These are phyloP conservation scores for Wickerhamiella lipophila DNA, from an alignment of 805 yeast species.

Conservation along the genomic window DNA sequence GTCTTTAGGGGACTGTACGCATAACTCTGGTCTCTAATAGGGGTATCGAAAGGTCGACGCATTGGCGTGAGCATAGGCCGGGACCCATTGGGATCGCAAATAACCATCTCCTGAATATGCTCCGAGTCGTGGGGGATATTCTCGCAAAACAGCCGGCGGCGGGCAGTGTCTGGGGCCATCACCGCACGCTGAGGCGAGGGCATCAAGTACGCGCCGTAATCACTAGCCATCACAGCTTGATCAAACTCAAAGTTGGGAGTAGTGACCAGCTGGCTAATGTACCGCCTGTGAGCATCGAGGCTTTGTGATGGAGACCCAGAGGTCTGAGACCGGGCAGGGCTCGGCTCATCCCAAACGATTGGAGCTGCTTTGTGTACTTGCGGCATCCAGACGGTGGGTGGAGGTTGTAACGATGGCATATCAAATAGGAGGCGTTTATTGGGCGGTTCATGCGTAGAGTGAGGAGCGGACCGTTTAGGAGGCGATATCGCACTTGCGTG, in stretches of 20 bases:
- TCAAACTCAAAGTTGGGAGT: slow-evolving; percentile 18
- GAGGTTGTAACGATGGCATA: slow-evolving; percentile 12
- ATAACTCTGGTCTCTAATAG: slow-evolving; percentile 23
- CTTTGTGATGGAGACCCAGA: slow-evolving; percentile 18
- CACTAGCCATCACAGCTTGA: not conserved
- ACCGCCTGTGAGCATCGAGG: slow-evolving; percentile 23
- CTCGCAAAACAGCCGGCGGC: slow-evolving; percentile 13
- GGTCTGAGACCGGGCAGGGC: not conserved
- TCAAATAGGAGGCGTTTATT: slow-evolving; percentile 9
- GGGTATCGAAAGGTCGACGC: slow-evolving; percentile 23
- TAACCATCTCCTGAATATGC: slow-evolving; percentile 21
- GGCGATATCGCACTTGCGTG: not conserved
- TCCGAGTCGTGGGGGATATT: not conserved
- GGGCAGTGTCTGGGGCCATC: slow-evolving; percentile 3
- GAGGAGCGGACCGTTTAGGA: slow-evolving; percentile 2
- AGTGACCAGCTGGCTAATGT: slow-evolving; percentile 20
- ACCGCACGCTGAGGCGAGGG: slow-evolving; percentile 7
- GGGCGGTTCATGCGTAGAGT: not conserved
- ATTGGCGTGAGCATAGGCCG: slow-evolving; percentile 26
- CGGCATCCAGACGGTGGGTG: slow-evolving; percentile 14
- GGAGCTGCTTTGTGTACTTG: slow-evolving; percentile 8
- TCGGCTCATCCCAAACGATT: slow-evolving; percentile 11
- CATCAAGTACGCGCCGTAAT: slow-evolving; percentile 24
- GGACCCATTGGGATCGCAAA: slow-evolving; percentile 34
- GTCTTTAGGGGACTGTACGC: slow-evolving; percentile 21